Conservation (phyloP, 1,284 basidiomycete genomes). For the Malassezia arunalokei region DNA sequence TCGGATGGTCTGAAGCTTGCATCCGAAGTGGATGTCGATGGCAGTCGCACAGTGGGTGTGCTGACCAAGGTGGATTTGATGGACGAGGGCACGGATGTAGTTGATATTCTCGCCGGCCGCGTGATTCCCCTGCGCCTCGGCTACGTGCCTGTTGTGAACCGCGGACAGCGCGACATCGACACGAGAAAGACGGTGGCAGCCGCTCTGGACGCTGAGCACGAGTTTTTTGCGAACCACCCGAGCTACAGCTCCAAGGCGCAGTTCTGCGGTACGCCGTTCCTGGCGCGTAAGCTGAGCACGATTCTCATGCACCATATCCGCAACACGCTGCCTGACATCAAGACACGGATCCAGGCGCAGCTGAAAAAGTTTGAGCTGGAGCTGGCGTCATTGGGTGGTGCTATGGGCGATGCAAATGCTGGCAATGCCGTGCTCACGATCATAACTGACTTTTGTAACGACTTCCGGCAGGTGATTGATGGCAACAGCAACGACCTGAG, state of each 20-base stretch:
- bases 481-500: constrained; percentile 91
- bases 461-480: constrained; percentile 91
- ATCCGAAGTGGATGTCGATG: constrained; percentile 89
- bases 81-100: constrained; percentile 93
- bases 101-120: constrained; percentile 94
- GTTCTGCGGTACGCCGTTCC: constrained; percentile 94
- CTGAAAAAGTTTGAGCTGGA: constrained; percentile 76
- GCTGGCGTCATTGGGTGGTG: constrained; percentile 70
- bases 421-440: constrained; percentile 79
- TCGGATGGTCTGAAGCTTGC: constrained; percentile 94
- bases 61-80: constrained; percentile 95
- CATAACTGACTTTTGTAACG: constrained; percentile 92
- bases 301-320: constrained; percentile 98
- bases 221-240: constrained; percentile 83
- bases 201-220: constrained; percentile 76
- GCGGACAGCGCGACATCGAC: constrained; percentile 93
- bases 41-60: constrained; percentile 87
- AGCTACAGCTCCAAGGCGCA: constrained; percentile 86
- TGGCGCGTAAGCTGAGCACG: constrained; percentile 92
- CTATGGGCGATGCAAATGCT: constrained; percentile 70
- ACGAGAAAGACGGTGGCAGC: constrained; percentile 63
- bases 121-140: constrained; percentile 82
- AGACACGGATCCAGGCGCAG: constrained; percentile 75
- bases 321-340: constrained; percentile 90
- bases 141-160: constrained; percentile 92